Percentiles rank a stretch among this genome's conserved stretches.
These are phyloP conservation scores for Cryptosporidium canis DNA, from an alignment of 169 alveolate species.

Conservation along the genomic window DNA sequence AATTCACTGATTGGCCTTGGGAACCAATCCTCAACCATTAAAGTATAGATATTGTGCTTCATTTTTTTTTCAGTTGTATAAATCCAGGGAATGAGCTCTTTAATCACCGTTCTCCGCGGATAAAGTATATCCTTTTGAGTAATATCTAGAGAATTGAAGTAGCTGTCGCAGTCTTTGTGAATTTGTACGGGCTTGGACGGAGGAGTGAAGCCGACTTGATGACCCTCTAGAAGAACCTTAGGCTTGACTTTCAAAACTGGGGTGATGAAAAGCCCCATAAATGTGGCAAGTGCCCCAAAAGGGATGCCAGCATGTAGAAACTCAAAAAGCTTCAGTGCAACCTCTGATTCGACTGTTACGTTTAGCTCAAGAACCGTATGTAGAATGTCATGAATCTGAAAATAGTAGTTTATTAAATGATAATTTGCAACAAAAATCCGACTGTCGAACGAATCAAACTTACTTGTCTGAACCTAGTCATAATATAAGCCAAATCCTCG, in stretches of 20 bases:
- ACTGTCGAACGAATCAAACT: not conserved
- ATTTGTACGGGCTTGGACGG: not conserved
- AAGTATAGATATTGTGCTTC: not conserved
- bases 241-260: slow-evolving; percentile 18
- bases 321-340: slow-evolving; percentile 59
- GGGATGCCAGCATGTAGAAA: slow-evolving; percentile 59
- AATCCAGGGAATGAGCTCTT: slow-evolving; percentile 14
- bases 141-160: not conserved
- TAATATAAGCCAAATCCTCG: slow-evolving; percentile 64
- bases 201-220: too few relatives aligned
- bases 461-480: slow-evolving; percentile 73
- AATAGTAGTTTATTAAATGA: not conserved
- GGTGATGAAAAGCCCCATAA: not conserved
- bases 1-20: slow-evolving; percentile 5
- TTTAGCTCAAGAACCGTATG: slow-evolving; percentile 65
- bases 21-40: slow-evolving; percentile 15
- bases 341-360: slow-evolving; percentile 70
- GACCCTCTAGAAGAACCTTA: not conserved
- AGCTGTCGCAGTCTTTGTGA: slow-evolving; percentile 10
- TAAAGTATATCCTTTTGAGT: not conserved
- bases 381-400: slow-evolving; percentile 59
- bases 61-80: not conserved
- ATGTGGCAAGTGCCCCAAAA: slow-evolving; percentile 1
- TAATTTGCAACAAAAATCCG: not conserved
- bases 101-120: not conserved